Evolutionary conservation across 2,329 filamentous ascomycete species (phyloP).

Genomic region (Magnaporthiopsis poae): DNA sequence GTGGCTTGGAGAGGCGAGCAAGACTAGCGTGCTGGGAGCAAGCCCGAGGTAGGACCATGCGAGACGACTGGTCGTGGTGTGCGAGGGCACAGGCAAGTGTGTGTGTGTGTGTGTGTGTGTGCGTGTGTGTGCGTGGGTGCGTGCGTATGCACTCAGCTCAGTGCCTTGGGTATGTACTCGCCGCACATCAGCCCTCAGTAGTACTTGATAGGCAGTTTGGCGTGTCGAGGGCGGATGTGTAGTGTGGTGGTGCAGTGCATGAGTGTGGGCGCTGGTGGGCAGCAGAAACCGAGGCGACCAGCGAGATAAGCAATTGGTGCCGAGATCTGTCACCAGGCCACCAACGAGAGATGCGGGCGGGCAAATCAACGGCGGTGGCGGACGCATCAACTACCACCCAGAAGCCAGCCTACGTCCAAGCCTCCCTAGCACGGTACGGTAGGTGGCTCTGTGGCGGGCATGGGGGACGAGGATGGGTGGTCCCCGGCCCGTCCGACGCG

Average conservation of each 20-base stretch:
- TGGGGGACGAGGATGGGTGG: background rate
- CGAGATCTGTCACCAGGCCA: conserved; percentile 4
- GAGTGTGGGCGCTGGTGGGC: background rate
- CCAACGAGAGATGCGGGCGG: background rate
- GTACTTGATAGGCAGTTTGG: too few species aligned
- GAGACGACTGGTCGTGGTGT: background rate
- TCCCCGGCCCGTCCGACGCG: background rate
- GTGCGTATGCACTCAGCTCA: too few species aligned
- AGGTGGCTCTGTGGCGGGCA: background rate
- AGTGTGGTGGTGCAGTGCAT: too few species aligned
- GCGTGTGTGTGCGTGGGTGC: background rate
- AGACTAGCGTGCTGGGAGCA: background rate
- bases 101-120: background rate
- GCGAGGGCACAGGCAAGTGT: too few species aligned
- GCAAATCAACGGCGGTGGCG: background rate
- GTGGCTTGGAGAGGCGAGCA: background rate
- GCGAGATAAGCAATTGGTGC: conserved; percentile 5
- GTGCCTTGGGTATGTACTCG: too few species aligned
- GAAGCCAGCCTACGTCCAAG: too few species aligned
- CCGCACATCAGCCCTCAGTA: too few species aligned
- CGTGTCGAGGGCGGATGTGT: too few species aligned
- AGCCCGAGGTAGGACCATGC: background rate
- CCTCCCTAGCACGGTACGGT: background rate
- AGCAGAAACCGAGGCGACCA: background rate
- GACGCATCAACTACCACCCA: background rate